Evolutionary conservation across 1,139 yeast genomes (phyloP), one percentile per base, ranked within the genome.

Genomic region (Sugiyamaella paludigena): DNA sequence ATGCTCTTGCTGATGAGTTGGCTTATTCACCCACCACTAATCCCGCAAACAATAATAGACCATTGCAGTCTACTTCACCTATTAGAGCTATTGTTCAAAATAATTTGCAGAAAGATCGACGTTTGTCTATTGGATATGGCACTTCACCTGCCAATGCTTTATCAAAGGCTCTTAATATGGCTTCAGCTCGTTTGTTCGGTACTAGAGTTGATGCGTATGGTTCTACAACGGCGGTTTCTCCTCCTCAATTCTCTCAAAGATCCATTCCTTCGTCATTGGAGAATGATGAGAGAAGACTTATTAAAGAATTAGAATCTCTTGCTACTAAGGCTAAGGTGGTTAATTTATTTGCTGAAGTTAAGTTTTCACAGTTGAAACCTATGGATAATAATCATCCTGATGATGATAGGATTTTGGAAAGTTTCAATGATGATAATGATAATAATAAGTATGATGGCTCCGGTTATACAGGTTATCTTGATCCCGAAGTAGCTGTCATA

Each of bases 261-360:
- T 45, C 57, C 2, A 45, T 54, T 29, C 57, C 62, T 8, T 42
- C 50, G 4, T 26, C 50, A 9, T 48, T 60, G 16, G 65, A 59
- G 27, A 35, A 15, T 12, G 63, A 63, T 9, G 70, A 68, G 50
- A 54, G 62, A 62, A 69, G 67, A 47, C 71, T 81, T 28, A 66
- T 80, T 12, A 61, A 69, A 43, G 77, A 75, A 48, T 72, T 92
- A 51, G 97, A 91, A 64, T 76, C 82, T 1, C 70, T 88, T 45
- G 88, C 96, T 3, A 88, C 96, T 1, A 88, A 88, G 70, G 88
- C 96, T 0, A 94, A 88, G 64, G 95, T 95, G 0, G 83, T 92
- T 19, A 83, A 84, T 57, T 73, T 89, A 36, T 89, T 85, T 71
- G 98, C 98, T 0, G 96, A 89, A 58, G 91, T 89, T 26, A 92